Conservation (phyloP, 106 monocot species). For the Triglochin maritima region DNA sequence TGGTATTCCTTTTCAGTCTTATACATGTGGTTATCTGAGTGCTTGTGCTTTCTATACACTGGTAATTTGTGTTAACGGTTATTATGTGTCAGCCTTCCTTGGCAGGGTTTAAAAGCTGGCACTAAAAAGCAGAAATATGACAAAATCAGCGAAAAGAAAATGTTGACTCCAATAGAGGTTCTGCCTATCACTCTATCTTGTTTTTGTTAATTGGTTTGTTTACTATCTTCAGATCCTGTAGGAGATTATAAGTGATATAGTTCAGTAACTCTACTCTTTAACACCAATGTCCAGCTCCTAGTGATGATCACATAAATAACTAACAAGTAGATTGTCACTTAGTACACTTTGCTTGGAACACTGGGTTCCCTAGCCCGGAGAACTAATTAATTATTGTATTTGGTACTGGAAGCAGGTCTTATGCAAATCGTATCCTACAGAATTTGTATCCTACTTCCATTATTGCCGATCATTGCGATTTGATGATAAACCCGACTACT, state of each 20-base stretch:
- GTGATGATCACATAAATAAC: too few species aligned
- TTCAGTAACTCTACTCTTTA: not conserved
- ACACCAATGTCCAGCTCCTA: too few species aligned
- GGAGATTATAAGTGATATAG: not conserved
- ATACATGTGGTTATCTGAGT: not conserved
- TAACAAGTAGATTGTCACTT: too few species aligned
- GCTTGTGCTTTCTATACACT: not conserved
- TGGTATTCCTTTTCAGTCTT: not conserved
- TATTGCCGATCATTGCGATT: slow-evolving; percentile 64
- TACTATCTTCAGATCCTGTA: not conserved
- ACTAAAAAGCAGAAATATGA: slow-evolving; percentile 97
- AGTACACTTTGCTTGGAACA: too few species aligned
- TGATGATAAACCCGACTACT: slow-evolving; percentile 78
- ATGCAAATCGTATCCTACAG: slow-evolving; percentile 59
- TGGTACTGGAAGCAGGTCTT: slow-evolving; percentile 27
- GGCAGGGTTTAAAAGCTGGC: slow-evolving; percentile 92
- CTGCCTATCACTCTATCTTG: not conserved
- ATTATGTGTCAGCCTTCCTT: slow-evolving; percentile 52
- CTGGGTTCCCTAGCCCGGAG: too few species aligned
- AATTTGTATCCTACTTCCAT: slow-evolving; percentile 71
- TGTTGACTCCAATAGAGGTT: slow-evolving; percentile 86
- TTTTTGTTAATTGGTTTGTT: not conserved
- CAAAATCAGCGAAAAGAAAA: slow-evolving; percentile 95
- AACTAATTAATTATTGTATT: too few species aligned
- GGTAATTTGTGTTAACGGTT: not conserved